Evolutionary conservation across 2,329 filamentous ascomycete genomes (phyloP).

Genomic region (Xylaria multiplex): DNA sequence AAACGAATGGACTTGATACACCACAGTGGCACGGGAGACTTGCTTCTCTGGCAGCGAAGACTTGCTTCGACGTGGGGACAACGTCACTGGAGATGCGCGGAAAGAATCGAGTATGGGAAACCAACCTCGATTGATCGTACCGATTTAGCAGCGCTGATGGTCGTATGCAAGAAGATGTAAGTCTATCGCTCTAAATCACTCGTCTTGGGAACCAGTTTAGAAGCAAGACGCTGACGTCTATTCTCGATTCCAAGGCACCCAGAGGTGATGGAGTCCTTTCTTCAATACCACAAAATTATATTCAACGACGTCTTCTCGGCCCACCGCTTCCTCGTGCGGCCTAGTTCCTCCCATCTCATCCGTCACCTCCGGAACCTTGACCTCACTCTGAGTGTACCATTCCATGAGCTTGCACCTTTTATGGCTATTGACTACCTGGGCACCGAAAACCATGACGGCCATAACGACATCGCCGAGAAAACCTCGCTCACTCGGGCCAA

Average conservation of each 20-base stretch:
- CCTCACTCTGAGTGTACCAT: conserved; percentile 44
- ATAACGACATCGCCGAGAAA: conserved; percentile 3
- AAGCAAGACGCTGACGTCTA: conserved; percentile 26
- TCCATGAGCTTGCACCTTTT: conserved; percentile 44
- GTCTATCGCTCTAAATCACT: conserved; percentile 27
- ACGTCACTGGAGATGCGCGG: conserved; percentile 50
- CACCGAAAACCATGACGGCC: conserved; percentile 14
- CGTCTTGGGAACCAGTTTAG: not conserved
- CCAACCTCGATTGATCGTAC: conserved; percentile 42
- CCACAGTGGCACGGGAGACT: conserved; percentile 33
- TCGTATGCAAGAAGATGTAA: conserved; percentile 49
- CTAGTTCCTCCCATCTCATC: conserved; percentile 40
- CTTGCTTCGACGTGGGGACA: conserved; percentile 47
- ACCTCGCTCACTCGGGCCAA: conserved; percentile 4
- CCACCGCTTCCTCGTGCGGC: conserved; percentile 45
- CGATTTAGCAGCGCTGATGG: conserved; percentile 45
- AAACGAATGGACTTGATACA: conserved; percentile 45
- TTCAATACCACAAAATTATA: conserved; percentile 47
- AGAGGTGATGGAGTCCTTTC: conserved; percentile 47
- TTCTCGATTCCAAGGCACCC: conserved; percentile 43
- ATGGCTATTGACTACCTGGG: conserved; percentile 31
- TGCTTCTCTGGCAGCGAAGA: conserved; percentile 47
- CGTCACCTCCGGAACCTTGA: conserved; percentile 45
- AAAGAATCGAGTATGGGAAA: conserved; percentile 41
- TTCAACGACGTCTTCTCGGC: conserved; percentile 47